A percentile compares a stretch with the other conserved stretches of the same genome.
These are phyloP conservation scores for Plantago lanceolata DNA, from an alignment of 305 asterid genomes.

Conservation along the genomic window DNA sequence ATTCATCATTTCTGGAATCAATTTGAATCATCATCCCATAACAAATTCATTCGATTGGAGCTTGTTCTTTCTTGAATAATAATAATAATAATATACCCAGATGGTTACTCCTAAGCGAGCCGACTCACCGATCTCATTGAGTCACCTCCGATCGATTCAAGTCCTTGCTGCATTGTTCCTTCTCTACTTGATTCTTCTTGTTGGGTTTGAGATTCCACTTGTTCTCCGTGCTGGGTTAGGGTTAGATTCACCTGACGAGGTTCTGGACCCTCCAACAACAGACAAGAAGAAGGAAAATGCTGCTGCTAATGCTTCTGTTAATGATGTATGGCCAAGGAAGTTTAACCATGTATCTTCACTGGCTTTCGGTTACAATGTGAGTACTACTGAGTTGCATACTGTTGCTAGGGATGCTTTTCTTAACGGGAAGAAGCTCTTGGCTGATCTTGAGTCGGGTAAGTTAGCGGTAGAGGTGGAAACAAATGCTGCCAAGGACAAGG, in stretches of 20 bases:
- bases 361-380: slow-evolving; percentile 48
- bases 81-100: no score
- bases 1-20: no score
- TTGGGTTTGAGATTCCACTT: slow-evolving; percentile 74
- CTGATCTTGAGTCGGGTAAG: slow-evolving; percentile 58
- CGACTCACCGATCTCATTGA: slow-evolving; percentile 61
- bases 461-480: slow-evolving; percentile 37
- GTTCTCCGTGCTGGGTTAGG: slow-evolving; percentile 62
- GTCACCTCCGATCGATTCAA: slow-evolving; percentile 85
- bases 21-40: neutral
- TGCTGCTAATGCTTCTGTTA: no score
- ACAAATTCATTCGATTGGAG: slow-evolving; percentile 20
- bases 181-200: slow-evolving; percentile 55
- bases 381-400: slow-evolving; percentile 61
- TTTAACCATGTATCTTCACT: slow-evolving; percentile 57
- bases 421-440: slow-evolving; percentile 54
- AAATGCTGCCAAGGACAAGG: slow-evolving; percentile 10
- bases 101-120: slow-evolving; percentile 49
- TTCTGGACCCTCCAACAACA: slow-evolving; percentile 19
- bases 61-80: slow-evolving; percentile 1
- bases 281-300: slow-evolving; percentile 30
- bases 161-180: slow-evolving; percentile 52
- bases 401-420: slow-evolving; percentile 74
- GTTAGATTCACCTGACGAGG: slow-evolving; percentile 44
- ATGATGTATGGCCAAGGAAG: slow-evolving; percentile 38